Evolutionary conservation across 352 stramenopile species (phyloP), one percentile per base, ranked within the genome.

Genomic region (Globisporangium paroecandrum): DNA sequence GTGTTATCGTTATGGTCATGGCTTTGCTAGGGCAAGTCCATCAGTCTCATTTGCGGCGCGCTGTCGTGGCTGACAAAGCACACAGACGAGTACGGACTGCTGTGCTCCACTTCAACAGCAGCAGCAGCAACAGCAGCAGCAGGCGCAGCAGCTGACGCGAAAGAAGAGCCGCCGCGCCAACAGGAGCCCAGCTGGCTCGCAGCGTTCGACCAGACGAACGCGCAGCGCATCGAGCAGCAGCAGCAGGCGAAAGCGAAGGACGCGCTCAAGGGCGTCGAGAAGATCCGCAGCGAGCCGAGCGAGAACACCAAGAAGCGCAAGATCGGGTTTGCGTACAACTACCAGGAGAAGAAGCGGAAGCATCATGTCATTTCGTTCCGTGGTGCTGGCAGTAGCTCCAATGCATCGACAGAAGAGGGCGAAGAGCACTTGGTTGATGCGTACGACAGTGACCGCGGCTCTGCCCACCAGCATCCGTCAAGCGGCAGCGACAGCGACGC

Each of bases 1-100:
- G 34, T 62, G 4, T 51, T 56, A 18, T 46, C 1, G 22, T 12
- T 56, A 3, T 62, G 20, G 8, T 3, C 34, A 4, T 54, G 20
- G 3, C 38, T 29, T 10, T 27, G 41, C 5, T 62, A 94, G 86
- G 93, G 93, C 60, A 98, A 98, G 68, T 97, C 90, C 13, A 89
- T 98, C 61, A 97, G 89, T 68, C 77, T 98, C 18, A 97, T 98
- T 63, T 97, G 91, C 65, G 89, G 90, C 18, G 77, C 85, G 1
- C 74, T 98, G 3, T 84, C 91, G 34, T 98, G 91, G 91, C 74
- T 97, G 4, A 64, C 73, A 4, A 78, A 82, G 53, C 76, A 92
- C 66, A 93, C 87, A 18, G 89, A 94, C 66, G 83, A 85, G 64
- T 86, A 79, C 47, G 90, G 89, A 64, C 74, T 95, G 27, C 66